Evolutionary conservation across 164 flowering plant genomes (phyloP), one percentile per base, ranked within the genome.

Genomic region (Nelumbo lutea): DNA sequence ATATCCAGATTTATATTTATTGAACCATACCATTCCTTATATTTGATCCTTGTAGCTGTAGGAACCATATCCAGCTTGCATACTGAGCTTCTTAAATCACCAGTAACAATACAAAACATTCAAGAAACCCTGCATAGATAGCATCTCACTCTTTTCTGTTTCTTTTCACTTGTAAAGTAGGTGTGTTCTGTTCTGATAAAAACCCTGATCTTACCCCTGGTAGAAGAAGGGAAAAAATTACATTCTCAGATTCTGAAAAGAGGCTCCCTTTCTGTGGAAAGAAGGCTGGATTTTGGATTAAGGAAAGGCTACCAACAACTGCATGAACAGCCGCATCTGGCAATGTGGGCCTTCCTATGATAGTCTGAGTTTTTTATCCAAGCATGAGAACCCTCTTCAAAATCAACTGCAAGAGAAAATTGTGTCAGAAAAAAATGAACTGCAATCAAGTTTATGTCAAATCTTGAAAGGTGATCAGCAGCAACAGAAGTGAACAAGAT

Each of bases 311-410:
- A 40, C 8, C 99, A 41, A 90, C 99, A 64, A 92, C 88, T 65
- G 97, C 99, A 81, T 89, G 85, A 67, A 95, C 98, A 67, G 85
- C 81, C 46, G 92, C 86, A 66, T 90, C 91, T 39, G 90, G 92
- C 74, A 95, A 77, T 48, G 70, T 80, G 9, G 99, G 99, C 78
- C 99, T 79, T 46, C 99, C 99, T 69, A 89, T 78, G 58, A 92
- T 83, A 51, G 98, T 92, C 78, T 92, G 98, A 67, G 72, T 80
- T 66, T 68, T 62, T 46, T 98, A 89, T 40, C 99, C 98, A 62
- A 92, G 77, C 88, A 95, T 78, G 62, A 95, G 87, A 74, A 95
- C 93, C 85, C 81, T 95, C 84, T 81, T 89, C 73, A 95, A 75
- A 64, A 89, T 79, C 79, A 95, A 78, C 99, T 92, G 90, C 83